A percentile compares a stretch with the other conserved stretches of the same genome.
phyloP scores from a whole-genome alignment of 2,329 filamentous ascomycete species.

The Madurella mycetomatis region DNA sequence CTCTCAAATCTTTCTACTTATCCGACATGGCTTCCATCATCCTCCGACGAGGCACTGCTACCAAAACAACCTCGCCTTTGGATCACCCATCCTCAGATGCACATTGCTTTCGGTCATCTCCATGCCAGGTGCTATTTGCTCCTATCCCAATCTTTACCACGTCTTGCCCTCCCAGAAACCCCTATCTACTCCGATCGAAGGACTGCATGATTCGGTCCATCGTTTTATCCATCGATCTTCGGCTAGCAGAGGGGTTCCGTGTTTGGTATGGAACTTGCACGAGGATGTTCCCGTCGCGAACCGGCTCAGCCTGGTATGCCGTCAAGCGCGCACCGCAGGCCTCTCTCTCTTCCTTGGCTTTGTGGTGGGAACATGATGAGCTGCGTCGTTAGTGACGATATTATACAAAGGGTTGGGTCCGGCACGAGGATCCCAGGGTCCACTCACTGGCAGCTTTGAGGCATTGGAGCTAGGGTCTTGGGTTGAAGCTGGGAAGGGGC shows the following conservation, averaged over 20 bases:
- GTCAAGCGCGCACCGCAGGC: neutral
- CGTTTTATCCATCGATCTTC: neutral
- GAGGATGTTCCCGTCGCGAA: slow-evolving; percentile 12
- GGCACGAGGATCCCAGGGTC: neutral
- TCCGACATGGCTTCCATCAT: no score
- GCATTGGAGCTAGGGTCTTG: neutral
- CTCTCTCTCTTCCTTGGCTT: neutral
- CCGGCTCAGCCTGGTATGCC: slow-evolving; percentile 2
- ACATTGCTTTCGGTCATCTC: no score
- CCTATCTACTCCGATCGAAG: neutral
- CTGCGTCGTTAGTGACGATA: neutral
- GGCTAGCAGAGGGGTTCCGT: neutral
- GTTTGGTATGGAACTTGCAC: neutral
- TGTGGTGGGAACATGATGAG: neutral
- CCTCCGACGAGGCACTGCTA: no score
- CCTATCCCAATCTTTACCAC: no score
- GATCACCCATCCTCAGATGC: no score
- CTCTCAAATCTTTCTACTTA: no score
- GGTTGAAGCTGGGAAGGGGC: neutral
- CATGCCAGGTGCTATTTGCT: no score
- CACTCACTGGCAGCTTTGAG: neutral
- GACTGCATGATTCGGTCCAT: slow-evolving; percentile 4
- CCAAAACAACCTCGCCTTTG: no score
- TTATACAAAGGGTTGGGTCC: no score
- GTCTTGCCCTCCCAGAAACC: no score